Base-by-base conservation (phyloP, 306 rosid genomes). In the Vicia faba region DNA sequence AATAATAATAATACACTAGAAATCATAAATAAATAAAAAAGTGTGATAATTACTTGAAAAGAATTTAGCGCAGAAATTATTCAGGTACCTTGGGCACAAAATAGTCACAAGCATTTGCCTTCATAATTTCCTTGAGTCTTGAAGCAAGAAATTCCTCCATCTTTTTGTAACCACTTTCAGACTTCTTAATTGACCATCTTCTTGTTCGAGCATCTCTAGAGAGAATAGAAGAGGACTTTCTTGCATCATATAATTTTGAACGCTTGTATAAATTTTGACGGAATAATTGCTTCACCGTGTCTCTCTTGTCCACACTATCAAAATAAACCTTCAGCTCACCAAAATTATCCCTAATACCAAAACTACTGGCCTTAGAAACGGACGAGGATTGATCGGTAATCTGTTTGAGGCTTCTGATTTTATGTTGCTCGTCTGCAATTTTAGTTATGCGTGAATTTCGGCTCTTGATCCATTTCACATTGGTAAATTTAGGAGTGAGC, bases 161-260 rank as follows among this genome's bases (percentile, higher is more conserved):
- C 83, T 88, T 90, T 83, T 85, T 95, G 74, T 88, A 95, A 29
- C 99, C 90, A 82, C 80, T 81, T 81, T 95, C 97, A 9, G 91
- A 86, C 80, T 90, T 90, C 85, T 95, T 95, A 75, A 95, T 86
- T 60, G 97, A 75, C 96, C 96, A 95, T 19, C 88, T 87, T 72
- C 99, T 88, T 64, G 86, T 88, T 18, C 99, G 99, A 38, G 99
- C 99, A 85, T 95, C 95, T 84, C 95, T 86, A 20, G 99, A 90
- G 70, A 95, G 79, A 75, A 95, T 95, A 72, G 99, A 90, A 50
- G 99, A 95, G 76, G 97, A 90, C 85, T 54, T 89, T 81, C 99
- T 81, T 65, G 99, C 97, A 76, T 95, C 99, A 70, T 90, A 95
- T 40, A 95, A 83, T 75, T 95, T 95, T 40, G 99, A 90, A 16